Evolutionary conservation across 208 protist genomes (phyloP).

Genomic region (Trichomonas gallinae): DNA sequence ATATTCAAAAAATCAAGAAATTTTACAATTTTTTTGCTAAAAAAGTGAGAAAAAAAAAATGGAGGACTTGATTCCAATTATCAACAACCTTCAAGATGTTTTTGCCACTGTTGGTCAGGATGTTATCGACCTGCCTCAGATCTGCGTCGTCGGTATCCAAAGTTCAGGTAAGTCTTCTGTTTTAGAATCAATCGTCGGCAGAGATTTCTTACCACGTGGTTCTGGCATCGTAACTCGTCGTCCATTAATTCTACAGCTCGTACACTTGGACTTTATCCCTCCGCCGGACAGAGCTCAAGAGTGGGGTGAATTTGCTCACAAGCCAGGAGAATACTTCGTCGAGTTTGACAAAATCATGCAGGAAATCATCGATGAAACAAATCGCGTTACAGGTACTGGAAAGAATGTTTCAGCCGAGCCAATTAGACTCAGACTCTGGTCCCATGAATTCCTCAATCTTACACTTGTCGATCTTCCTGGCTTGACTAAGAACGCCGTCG

Average conservation of each 20-base stretch:
- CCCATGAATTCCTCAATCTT: conserved; percentile 76
- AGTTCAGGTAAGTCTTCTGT: conserved; percentile 54
- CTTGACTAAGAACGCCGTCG: conserved; percentile 86
- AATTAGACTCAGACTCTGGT: conserved; percentile 89
- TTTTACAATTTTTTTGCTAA: not conserved
- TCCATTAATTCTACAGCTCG: conserved; percentile 91
- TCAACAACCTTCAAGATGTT: conserved; percentile 43
- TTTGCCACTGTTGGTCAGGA: conserved; percentile 26
- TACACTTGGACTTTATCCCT: conserved; percentile 30
- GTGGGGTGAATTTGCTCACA: conserved; percentile 66
- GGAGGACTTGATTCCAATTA: conserved; percentile 34
- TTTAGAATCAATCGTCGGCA: conserved; percentile 91
- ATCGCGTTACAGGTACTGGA: conserved; percentile 69
- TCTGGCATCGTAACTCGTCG: conserved; percentile 95
- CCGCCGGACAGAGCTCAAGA: not conserved
- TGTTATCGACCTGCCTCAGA: conserved; percentile 32
- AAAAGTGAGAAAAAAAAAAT: not conserved
- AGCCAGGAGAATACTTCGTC: conserved; percentile 65
- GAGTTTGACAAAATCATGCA: conserved; percentile 76
- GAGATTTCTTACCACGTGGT: conserved; percentile 94
- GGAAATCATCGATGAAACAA: conserved; percentile 85
- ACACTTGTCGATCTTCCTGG: conserved; percentile 98
- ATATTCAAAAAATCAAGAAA: no score
- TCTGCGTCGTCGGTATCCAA: conserved; percentile 39
- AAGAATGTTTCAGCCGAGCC: conserved; percentile 76